Conservation (phyloP, 1,284 basidiomycete species). For the Athelia psychrophila region DNA sequence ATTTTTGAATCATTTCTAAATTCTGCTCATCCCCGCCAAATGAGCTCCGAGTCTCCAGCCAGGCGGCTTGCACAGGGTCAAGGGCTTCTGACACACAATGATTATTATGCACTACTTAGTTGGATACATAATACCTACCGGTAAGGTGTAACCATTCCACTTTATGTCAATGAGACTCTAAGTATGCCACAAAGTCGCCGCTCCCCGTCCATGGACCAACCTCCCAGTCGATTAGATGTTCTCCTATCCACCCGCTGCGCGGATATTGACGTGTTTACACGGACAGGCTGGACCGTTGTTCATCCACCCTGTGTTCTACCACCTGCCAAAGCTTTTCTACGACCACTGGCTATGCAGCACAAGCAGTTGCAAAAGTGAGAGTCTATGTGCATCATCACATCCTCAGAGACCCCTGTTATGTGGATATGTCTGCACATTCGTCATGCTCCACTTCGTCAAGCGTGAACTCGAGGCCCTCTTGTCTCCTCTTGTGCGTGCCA, state of each 20-base stretch:
- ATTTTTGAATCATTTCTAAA: no score
- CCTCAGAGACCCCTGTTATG: conserved; percentile 1
- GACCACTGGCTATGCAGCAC: conserved; percentile 67
- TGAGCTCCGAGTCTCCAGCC: no score
- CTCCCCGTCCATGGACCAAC: no score
- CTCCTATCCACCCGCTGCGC: neutral
- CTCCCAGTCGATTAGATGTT: no score
- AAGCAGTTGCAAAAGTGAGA: conserved; percentile 77
- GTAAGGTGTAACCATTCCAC: no score
- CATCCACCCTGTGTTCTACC: conserved; percentile 88
- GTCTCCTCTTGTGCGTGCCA: conserved; percentile 72
- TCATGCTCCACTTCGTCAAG: conserved; percentile 89
- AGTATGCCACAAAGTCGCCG: no score
- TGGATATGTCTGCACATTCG: conserved; percentile 78
- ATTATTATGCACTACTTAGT: no score
- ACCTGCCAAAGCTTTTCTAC: conserved; percentile 69
- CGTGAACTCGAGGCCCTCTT: conserved; percentile 91
- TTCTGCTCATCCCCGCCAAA: no score
- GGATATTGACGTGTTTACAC: neutral
- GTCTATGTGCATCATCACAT: neutral
- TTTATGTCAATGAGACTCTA: no score
- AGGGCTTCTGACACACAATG: no score
- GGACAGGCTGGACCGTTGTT: conserved; percentile 82
- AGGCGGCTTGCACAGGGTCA: no score
- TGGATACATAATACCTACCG: no score